A percentile compares a stretch with the other conserved stretches of the same genome.
phyloP scores from a whole-genome alignment of 257 asterid species.

The Vinca minor region DNA sequence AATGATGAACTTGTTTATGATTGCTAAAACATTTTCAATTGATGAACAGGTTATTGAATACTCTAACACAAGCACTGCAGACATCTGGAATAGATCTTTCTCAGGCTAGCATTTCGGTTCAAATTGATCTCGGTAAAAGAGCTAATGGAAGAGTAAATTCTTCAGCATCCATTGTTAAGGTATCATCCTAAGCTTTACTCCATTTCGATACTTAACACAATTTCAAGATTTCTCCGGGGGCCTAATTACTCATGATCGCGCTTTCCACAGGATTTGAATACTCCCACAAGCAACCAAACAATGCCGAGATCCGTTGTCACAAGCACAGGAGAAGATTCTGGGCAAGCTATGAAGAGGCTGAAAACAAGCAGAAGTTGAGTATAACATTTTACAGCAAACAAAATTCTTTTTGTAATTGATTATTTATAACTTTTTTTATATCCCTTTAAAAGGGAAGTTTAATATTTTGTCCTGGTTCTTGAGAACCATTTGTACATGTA shows the following conservation, averaged over 20 bases:
- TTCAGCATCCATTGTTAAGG: constrained; percentile 52
- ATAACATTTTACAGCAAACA: constrained; percentile 21
- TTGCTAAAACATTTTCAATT: not conserved
- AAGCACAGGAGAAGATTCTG: constrained; percentile 42
- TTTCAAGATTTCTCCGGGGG: not conserved
- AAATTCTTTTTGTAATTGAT: constrained; percentile 35
- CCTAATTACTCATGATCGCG: not conserved
- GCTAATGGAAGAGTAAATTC: constrained; percentile 38
- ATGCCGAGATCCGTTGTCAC: constrained; percentile 31
- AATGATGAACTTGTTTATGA: not conserved
- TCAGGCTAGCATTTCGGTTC: constrained; percentile 77
- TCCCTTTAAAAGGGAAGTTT: constrained; percentile 22
- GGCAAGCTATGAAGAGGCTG: constrained; percentile 53
- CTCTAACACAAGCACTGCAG: constrained; percentile 72
- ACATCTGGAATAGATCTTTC: constrained; percentile 78
- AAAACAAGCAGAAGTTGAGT: constrained; percentile 58
- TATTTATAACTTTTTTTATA: constrained; percentile 28
- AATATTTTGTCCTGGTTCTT: constrained; percentile 17
- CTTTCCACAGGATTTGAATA: constrained; percentile 36
- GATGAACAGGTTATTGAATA: constrained; percentile 61
- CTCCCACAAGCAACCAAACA: constrained; percentile 22
- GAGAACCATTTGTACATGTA: constrained; percentile 53
- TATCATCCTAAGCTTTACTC: constrained; percentile 8
- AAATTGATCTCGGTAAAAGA: constrained; percentile 75
- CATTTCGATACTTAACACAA: not conserved